phyloP scores from a whole-genome alignment of 2,329 filamentous ascomycete species.

The Purpureocillium lavendulum region DNA sequence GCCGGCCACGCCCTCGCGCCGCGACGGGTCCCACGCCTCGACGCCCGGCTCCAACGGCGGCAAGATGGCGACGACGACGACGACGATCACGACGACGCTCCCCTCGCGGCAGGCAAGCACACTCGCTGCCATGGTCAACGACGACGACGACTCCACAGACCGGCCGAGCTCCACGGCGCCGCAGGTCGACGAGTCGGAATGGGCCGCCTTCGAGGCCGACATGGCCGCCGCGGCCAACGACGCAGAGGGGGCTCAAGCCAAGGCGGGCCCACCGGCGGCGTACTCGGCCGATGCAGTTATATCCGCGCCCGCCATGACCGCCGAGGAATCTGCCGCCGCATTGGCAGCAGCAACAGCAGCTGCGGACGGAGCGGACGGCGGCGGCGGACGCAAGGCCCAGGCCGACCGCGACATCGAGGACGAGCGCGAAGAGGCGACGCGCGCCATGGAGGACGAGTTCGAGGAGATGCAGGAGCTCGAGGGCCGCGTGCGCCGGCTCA shows the following conservation, averaged over 20 bases:
- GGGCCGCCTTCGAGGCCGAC: constrained; percentile 81
- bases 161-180: constrained; percentile 9
- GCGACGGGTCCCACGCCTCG: constrained; percentile 31
- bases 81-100: constrained; percentile 19
- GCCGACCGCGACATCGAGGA: constrained; percentile 50
- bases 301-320: constrained; percentile 58
- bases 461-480: constrained; percentile 78
- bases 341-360: constrained; percentile 39
- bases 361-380: constrained; percentile 40
- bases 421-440: constrained; percentile 67
- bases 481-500: constrained; percentile 57
- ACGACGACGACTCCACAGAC: constrained; percentile 3
- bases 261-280: too few species aligned
- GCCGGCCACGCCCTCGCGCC: constrained; percentile 48
- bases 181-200: constrained; percentile 63
- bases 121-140: constrained; percentile 2
- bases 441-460: constrained; percentile 68
- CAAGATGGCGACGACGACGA: too few species aligned
- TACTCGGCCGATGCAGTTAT: constrained; percentile 49
- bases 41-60: constrained; percentile 10
- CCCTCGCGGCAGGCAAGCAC: constrained; percentile 17
- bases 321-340: constrained; percentile 51
- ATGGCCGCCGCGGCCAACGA: constrained; percentile 42
- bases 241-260: too few species aligned
- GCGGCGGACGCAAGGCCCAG: constrained; percentile 43